Conservation (phyloP, 202 grass and related monocot species). For the Carex sylvatica region DNA sequence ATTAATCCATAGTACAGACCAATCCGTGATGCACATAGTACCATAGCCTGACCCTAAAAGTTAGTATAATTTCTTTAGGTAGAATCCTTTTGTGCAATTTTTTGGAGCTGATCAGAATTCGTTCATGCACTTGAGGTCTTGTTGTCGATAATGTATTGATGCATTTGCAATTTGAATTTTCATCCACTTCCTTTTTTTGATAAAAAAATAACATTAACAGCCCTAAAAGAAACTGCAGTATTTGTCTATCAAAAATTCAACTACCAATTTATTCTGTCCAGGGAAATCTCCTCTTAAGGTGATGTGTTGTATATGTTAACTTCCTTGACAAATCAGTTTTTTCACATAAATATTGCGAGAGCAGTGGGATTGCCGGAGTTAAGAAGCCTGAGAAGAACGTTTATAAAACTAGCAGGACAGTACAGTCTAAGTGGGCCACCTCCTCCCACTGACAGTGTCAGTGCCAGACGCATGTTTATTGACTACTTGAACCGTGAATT, state of each 20-base stretch:
- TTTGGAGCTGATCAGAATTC: background rate
- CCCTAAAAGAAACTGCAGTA: background rate
- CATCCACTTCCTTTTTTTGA: background rate
- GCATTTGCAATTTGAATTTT: background rate
- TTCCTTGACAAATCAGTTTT: slow-evolving; percentile 43
- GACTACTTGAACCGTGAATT: slow-evolving; percentile 94
- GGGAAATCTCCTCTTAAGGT: background rate
- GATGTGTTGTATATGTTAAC: background rate
- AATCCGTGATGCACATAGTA: too few relatives aligned
- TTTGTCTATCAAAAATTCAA: background rate
- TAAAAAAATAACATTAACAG: background rate
- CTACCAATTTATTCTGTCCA: background rate
- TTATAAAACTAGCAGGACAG: slow-evolving; percentile 81
- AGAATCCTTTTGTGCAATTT: background rate
- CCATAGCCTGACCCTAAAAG: too few relatives aligned
- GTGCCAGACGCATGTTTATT: slow-evolving; percentile 85
- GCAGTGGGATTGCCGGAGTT: slow-evolving; percentile 73
- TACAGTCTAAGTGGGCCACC: slow-evolving; percentile 78
- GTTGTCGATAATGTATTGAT: background rate
- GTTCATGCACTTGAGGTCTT: background rate
- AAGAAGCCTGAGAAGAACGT: slow-evolving; percentile 71
- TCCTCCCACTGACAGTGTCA: slow-evolving; percentile 72
- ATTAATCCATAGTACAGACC: too few relatives aligned
- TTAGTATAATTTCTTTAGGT: background rate
- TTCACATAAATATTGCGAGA: slow-evolving; percentile 66